Conservation (phyloP, 202 grass and related monocot genomes). For the Eragrostis tef region DNA sequence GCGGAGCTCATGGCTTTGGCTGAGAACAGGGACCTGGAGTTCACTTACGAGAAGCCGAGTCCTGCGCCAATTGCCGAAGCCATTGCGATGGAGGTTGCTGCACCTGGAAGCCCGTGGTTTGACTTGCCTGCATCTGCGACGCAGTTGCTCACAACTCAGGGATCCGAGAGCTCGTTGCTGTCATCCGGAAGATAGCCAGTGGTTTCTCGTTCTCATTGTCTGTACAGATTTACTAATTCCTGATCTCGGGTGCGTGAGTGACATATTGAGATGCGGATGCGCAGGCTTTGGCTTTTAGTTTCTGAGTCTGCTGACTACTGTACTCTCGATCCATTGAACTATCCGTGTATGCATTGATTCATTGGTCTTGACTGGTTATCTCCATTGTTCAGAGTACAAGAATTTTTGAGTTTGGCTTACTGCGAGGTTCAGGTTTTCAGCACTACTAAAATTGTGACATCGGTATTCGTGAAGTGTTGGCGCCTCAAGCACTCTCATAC, state of each 20-base stretch:
- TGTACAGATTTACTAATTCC: conserved; percentile 56
- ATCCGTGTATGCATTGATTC: background rate
- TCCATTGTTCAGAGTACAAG: background rate
- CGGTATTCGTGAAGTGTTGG: background rate
- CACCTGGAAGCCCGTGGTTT: conserved; percentile 40
- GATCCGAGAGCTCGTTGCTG: conserved; percentile 43
- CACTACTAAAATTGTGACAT: background rate
- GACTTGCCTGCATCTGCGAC: conserved; percentile 25
- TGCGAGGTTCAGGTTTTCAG: background rate
- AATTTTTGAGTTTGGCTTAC: background rate
- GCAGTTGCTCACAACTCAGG: conserved; percentile 18
- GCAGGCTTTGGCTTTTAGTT: conserved; percentile 52
- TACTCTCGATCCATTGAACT: background rate
- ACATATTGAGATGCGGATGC: conserved; percentile 31
- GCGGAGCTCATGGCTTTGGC: conserved; percentile 69
- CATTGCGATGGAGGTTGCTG: conserved; percentile 38
- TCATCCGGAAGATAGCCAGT: conserved; percentile 55
- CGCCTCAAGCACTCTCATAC: background rate
- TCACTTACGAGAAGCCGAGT: conserved; percentile 52
- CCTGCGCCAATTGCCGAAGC: conserved; percentile 39
- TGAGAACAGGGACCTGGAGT: conserved; percentile 62
- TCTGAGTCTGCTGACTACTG: conserved; percentile 36
- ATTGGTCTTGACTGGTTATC: background rate
- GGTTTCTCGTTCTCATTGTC: background rate
- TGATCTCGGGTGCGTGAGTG: background rate